Base-by-base conservation (phyloP, 73 alveolate species). In the Paraurostyla sp. region DNA sequence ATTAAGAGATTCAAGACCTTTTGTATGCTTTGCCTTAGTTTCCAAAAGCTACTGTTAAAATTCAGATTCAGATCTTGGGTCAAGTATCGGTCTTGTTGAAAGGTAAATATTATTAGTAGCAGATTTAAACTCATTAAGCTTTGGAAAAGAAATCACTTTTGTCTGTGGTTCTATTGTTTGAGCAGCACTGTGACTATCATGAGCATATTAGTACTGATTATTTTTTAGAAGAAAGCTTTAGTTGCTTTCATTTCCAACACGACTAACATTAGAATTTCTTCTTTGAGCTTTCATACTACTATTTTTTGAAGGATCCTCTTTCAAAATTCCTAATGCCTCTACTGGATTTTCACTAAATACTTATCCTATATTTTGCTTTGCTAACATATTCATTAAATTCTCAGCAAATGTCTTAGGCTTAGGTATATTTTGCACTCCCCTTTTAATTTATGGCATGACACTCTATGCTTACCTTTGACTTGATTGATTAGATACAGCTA, bases 321-420 rank as follows among this genome's bases (percentile, higher is more conserved):
- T 78, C 16, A 78, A 52, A 23, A 78, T 52, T 3, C 49, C 30
- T 43, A 78, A 41, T 29, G 89, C 76, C 41, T 78, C 89, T 7
- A 78, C 89, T 32, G 89, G 89, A 54, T 78, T 78, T 54, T 78
- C 89, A 51, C 89, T 78, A 51, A 78, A 78, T 49, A 78, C 89
- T 51, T 78, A 35, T 2, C 89, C 89, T 27, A 78, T 78, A 3
- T 49, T 78, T 54, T 78, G 33, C 69, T 23, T 52, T 36, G 89
- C 89, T 23, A 78, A 60, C 89, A 78, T 78, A 78, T 54, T 78
- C 89, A 78, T 78, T 16, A 78, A 40, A 52, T 78, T 78, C 33
- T 78, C 89, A 13, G 89, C 89, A 78, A 78, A 78, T 29, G 80
- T 51, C 45, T 78, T 78, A 3, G 89, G 89, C 46, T 73, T 73